These are phyloP conservation scores for Cucumis hystrix DNA, from an alignment of 306 rosid species.

Conservation along the genomic window DNA sequence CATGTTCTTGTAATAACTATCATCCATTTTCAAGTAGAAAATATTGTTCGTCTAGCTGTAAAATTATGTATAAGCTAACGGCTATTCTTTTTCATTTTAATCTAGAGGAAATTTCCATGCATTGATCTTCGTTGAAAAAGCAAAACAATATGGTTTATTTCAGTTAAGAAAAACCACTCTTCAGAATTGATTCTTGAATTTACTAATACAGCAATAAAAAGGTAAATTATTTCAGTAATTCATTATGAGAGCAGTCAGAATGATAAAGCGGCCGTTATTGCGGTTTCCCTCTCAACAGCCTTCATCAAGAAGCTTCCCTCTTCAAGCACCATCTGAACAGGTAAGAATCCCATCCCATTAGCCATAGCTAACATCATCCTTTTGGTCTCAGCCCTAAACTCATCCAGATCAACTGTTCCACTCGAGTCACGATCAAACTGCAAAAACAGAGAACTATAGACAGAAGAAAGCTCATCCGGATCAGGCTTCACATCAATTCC, in stretches of 20 bases:
- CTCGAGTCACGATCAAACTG: constrained; percentile 56
- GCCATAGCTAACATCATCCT: constrained; percentile 71
- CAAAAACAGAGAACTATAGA: constrained; percentile 40
- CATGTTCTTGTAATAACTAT: constrained; percentile 26
- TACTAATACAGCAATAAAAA: not conserved
- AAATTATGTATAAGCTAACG: not conserved
- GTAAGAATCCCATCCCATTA: constrained; percentile 53
- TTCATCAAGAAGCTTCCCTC: constrained; percentile 43
- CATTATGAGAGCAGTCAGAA: not conserved
- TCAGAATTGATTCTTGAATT: not conserved
- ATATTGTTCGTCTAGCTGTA: not conserved
- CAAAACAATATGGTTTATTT: not conserved
- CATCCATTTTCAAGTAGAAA: not conserved
- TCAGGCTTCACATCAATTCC: constrained; percentile 51
- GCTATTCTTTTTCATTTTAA: not conserved
- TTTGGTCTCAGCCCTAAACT: constrained; percentile 56
- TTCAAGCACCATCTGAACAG: constrained; percentile 59
- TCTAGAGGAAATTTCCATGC: not conserved
- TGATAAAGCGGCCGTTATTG: constrained; percentile 8
- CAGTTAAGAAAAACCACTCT: not conserved
- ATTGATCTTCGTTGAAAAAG: not conserved
- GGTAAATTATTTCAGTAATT: not conserved
- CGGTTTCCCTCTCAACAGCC: constrained; percentile 52
- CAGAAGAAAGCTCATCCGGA: constrained; percentile 42
- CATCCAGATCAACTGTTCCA: constrained; percentile 48